Conservation (phyloP, 306 rosid species). For the Albizia julibrissin region DNA sequence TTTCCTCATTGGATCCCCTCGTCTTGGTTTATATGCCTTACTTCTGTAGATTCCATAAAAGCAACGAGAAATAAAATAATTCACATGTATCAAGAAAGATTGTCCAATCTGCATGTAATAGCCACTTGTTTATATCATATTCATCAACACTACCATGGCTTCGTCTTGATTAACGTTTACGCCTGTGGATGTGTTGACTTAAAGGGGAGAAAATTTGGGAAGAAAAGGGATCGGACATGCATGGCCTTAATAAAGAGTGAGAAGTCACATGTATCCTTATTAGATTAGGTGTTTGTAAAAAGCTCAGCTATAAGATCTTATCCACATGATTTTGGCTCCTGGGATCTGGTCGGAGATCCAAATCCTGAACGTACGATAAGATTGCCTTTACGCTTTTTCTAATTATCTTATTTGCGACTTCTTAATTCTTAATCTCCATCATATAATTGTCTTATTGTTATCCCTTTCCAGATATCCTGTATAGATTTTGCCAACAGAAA, state of each 20-base stretch:
- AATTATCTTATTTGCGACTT: not conserved
- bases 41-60: not conserved
- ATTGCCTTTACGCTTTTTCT: constrained; percentile 20
- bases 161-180: constrained; percentile 48
- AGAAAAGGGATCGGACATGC: constrained; percentile 44
- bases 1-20: constrained; percentile 53
- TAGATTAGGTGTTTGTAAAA: constrained; percentile 69
- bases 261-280: constrained; percentile 49
- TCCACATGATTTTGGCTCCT: constrained; percentile 62
- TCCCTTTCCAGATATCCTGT: too few species aligned
- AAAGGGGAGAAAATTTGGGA: constrained; percentile 16
- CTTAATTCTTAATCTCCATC: too few species aligned
- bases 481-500: too few species aligned
- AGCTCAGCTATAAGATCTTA: constrained; percentile 61
- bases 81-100: not conserved
- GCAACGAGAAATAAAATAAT: not conserved
- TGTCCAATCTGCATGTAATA: constrained; percentile 43
- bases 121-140: constrained; percentile 40
- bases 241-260: constrained; percentile 52
- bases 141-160: constrained; percentile 13
- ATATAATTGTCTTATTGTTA: not conserved
- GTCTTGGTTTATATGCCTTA: constrained; percentile 11
- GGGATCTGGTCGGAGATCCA: constrained; percentile 26
- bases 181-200: constrained; percentile 60
- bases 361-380: constrained; percentile 4